These are phyloP conservation scores for Phytopythium mirpurense DNA, from an alignment of 352 stramenopile species.

Conservation along the genomic window DNA sequence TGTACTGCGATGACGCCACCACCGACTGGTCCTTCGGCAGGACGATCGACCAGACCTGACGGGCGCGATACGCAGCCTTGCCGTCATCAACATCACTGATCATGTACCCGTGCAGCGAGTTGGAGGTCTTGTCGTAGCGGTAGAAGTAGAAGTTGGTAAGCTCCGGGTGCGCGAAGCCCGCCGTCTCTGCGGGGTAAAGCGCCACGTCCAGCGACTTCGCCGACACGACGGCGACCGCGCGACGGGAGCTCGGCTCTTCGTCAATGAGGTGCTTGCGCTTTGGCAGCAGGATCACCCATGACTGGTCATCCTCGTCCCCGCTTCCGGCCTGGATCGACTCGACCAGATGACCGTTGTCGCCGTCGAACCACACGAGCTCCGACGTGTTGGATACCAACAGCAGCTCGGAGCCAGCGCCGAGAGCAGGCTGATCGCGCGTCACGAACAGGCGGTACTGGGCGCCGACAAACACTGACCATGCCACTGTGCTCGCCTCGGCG, in stretches of 20 bases:
- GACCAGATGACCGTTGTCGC: slow-evolving; percentile 50
- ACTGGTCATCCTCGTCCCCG: slow-evolving; percentile 10
- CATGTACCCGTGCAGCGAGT: slow-evolving; percentile 52
- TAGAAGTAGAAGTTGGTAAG: slow-evolving; percentile 80
- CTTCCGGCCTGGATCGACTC: slow-evolving; percentile 22
- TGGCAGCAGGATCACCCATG: slow-evolving; percentile 67
- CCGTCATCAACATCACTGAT: slow-evolving; percentile 27
- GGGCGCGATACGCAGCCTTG: slow-evolving; percentile 28
- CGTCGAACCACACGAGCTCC: slow-evolving; percentile 67
- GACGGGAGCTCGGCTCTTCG: slow-evolving; percentile 45
- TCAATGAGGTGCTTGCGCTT: slow-evolving; percentile 64
- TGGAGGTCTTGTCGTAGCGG: slow-evolving; percentile 42
- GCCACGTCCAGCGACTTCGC: slow-evolving; percentile 43
- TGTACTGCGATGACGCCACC: slow-evolving; percentile 50
- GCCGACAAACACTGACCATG: slow-evolving; percentile 66
- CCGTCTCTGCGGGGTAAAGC: slow-evolving; percentile 46
- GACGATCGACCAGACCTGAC: slow-evolving; percentile 66
- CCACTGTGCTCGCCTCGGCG: slow-evolving; percentile 65
- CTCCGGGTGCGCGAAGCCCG: slow-evolving; percentile 40
- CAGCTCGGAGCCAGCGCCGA: slow-evolving; percentile 66
- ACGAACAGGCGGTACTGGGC: slow-evolving; percentile 70
- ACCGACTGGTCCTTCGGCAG: slow-evolving; percentile 51
- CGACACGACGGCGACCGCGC: slow-evolving; percentile 53
- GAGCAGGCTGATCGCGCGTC: slow-evolving; percentile 68
- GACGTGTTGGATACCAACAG: slow-evolving; percentile 57